Evolutionary conservation across 2,329 filamentous ascomycete species (phyloP).

Genomic region (Xylariaceae sp.): DNA sequence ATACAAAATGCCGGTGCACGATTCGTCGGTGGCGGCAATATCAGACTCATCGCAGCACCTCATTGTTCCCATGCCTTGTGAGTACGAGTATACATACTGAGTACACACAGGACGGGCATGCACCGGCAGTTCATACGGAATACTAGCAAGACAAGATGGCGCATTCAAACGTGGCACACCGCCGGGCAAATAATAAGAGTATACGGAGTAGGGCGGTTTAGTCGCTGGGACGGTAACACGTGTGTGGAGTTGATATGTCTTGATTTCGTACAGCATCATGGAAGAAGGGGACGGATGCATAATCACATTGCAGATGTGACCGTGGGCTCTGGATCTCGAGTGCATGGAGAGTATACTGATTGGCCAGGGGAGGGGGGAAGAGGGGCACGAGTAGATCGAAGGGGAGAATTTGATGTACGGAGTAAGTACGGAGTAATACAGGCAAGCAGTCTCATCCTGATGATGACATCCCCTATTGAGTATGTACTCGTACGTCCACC

Average conservation of each 20-base stretch:
- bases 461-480: no score
- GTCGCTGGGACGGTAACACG: conserved; percentile 12
- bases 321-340: conserved; percentile 6
- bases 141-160: conserved; percentile 6
- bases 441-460: no score
- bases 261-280: not conserved
- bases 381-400: not conserved
- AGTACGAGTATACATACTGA: not conserved
- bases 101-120: not conserved
- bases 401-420: no score
- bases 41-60: not conserved
- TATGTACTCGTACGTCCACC: no score
- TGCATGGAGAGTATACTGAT: conserved; percentile 4
- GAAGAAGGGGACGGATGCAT: not conserved
- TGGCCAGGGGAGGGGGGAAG: conserved; percentile 3
- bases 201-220: conserved; percentile 5
- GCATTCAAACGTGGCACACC: conserved; percentile 14
- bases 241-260: conserved; percentile 15
- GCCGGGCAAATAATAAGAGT: not conserved
- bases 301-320: conserved; percentile 12
- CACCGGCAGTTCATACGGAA: not conserved
- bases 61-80: not conserved
- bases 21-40: not conserved
- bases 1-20: no score
- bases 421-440: no score